Conservation (phyloP, 2,329 filamentous ascomycete species). For the Capronia coronata region DNA sequence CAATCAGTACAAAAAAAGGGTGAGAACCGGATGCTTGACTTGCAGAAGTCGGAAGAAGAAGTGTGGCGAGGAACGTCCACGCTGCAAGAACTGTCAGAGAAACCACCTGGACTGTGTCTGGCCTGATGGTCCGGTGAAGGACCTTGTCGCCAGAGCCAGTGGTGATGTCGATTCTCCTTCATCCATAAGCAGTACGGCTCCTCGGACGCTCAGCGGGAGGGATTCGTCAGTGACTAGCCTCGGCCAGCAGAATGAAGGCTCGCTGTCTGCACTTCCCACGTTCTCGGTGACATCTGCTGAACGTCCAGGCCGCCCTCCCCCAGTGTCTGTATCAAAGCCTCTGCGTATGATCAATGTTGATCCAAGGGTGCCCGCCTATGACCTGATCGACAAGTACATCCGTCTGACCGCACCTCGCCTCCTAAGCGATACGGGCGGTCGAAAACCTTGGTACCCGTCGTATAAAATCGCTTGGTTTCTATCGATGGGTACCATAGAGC, state of each 20-base stretch:
- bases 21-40: not conserved
- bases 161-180: not conserved
- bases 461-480: too few species aligned
- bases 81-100: not conserved
- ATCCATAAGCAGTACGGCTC: not conserved
- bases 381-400: not conserved
- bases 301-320: not conserved
- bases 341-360: not conserved
- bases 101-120: not conserved
- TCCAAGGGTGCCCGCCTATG: not conserved
- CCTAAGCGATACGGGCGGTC: too few species aligned
- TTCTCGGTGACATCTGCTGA: not conserved
- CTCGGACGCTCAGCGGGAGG: not conserved
- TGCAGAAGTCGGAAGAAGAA: conserved; percentile 1
- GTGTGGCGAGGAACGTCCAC: not conserved
- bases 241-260: not conserved
- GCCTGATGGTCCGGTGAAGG: not conserved
- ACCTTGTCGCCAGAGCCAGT: not conserved
- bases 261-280: not conserved
- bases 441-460: too few species aligned
- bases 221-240: not conserved
- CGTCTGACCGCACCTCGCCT: not conserved
- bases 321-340: not conserved
- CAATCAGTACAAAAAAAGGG: not conserved
- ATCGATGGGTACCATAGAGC: too few species aligned